Conservation (phyloP, 2,329 filamentous ascomycete genomes). For the Aspergillus tubingensis region DNA sequence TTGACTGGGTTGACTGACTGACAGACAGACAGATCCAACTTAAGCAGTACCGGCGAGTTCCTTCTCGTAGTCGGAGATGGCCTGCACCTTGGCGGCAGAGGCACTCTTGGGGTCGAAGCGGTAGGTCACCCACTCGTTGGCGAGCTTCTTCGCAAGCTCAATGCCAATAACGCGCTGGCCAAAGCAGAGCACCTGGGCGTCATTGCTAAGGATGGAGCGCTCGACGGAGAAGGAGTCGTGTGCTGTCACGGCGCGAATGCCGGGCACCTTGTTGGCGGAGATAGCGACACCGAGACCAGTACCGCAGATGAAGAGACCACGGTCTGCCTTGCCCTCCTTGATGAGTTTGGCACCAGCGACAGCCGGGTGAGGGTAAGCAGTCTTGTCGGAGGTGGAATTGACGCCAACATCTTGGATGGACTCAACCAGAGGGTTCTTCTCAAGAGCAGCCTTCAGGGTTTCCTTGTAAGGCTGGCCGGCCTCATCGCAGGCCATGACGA, state of each 20-base stretch:
- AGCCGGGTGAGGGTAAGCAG: constrained; percentile 77
- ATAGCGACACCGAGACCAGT: constrained; percentile 87
- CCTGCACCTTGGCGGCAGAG: constrained; percentile 62
- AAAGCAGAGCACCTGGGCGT: constrained; percentile 85
- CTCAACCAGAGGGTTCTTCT: constrained; percentile 65
- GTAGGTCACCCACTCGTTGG: constrained; percentile 82
- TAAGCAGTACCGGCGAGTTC: constrained; percentile 28
- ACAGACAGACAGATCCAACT: constrained; percentile 6
- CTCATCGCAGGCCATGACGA: constrained; percentile 67
- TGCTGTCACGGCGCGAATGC: constrained; percentile 82
- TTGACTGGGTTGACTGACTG: neutral
- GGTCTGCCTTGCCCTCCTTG: constrained; percentile 61
- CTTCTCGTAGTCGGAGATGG: constrained; percentile 46
- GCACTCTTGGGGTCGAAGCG: constrained; percentile 70
- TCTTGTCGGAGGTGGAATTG: constrained; percentile 67
- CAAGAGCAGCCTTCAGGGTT: constrained; percentile 72
- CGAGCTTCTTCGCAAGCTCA: constrained; percentile 75
- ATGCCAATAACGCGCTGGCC: constrained; percentile 80
- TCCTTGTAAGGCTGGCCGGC: constrained; percentile 79
- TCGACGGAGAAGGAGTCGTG: constrained; percentile 86
- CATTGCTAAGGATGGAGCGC: constrained; percentile 76
- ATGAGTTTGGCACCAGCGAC: constrained; percentile 66
- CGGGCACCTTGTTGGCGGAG: constrained; percentile 83
- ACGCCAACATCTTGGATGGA: constrained; percentile 75
- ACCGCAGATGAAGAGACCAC: constrained; percentile 77